Evolutionary conservation across 1,284 basidiomycete genomes (phyloP).

Genomic region (Laetiporus sulphureus): DNA sequence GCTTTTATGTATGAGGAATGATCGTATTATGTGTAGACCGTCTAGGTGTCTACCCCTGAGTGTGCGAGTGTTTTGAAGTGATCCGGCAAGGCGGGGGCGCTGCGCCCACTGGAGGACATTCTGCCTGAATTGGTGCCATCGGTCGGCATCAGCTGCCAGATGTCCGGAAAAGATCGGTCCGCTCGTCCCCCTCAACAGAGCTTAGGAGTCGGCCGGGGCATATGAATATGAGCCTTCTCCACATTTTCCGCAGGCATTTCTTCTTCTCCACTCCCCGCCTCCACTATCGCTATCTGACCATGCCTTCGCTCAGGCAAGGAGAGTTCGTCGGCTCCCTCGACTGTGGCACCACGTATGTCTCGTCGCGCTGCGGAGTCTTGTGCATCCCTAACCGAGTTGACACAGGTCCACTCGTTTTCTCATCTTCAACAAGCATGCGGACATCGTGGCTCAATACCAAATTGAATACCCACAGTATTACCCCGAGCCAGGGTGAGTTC

Average conservation of each 20-base stretch:
- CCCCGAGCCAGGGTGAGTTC: conserved; percentile 72
- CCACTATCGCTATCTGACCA: conserved; percentile 16
- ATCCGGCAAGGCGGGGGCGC: too few relatives aligned
- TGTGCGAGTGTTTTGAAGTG: too few relatives aligned
- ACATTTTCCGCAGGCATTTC: conserved; percentile 1
- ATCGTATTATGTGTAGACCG: too few relatives aligned
- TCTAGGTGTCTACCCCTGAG: too few relatives aligned
- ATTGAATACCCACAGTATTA: conserved; percentile 91
- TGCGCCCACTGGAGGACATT: too few relatives aligned
- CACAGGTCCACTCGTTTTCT: conserved; percentile 90
- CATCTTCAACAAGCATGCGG: conserved; percentile 85
- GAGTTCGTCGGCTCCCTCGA: conserved; percentile 88
- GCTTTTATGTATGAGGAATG: too few relatives aligned
- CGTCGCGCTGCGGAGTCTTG: not conserved
- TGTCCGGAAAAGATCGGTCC: conserved; percentile 4
- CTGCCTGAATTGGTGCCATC: not conserved
- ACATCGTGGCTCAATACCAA: conserved; percentile 85
- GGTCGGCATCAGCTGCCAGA: conserved; percentile 8
- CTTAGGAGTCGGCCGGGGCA: not conserved
- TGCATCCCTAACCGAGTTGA: not conserved
- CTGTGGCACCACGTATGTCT: conserved; percentile 85
- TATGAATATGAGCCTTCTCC: conserved; percentile 5
- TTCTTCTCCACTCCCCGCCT: conserved; percentile 3
- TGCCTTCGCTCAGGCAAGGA: conserved; percentile 44
- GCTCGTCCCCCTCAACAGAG: not conserved